phyloP scores from a whole-genome alignment of 768 basidiomycete species.

The Trametes elegans region DNA sequence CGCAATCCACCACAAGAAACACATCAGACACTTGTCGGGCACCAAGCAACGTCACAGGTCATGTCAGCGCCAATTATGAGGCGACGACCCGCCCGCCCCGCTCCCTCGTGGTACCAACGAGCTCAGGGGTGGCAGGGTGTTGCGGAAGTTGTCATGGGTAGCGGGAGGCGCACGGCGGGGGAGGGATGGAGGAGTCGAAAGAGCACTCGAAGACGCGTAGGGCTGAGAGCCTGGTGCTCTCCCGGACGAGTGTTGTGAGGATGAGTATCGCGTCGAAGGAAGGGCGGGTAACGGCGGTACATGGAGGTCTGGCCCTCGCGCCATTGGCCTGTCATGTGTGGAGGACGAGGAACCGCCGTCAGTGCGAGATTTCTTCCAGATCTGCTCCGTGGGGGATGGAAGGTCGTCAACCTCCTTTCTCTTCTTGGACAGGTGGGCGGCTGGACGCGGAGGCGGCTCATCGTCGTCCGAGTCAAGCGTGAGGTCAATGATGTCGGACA shows the following conservation, averaged over 20 bases:
- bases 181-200: background rate
- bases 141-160: conserved; percentile 9
- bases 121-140: conserved; percentile 3
- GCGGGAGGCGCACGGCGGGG: conserved; percentile 3
- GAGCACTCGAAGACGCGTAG: background rate
- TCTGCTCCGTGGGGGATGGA: conserved; percentile 56
- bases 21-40: background rate
- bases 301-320: background rate
- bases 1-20: conserved; percentile 2
- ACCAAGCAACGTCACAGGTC: background rate
- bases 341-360: conserved; percentile 25
- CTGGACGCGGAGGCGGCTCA: conserved; percentile 28
- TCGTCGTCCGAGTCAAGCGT: conserved; percentile 83
- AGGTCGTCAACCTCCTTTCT: conserved; percentile 59
- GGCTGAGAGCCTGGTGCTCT: background rate
- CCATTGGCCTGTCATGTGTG: conserved; percentile 10
- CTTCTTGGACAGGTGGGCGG: conserved; percentile 41
- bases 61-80: conserved; percentile 17
- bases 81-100: conserved; percentile 13
- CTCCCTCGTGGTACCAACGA: conserved; percentile 9
- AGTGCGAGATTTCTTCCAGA: conserved; percentile 68
- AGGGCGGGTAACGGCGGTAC: background rate
- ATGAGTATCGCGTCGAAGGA: conserved; percentile 7
- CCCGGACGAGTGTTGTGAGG: conserved; percentile 5
- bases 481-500: conserved; percentile 74